These are phyloP conservation scores for Clitopilus hobsonii DNA, from an alignment of 768 basidiomycete species.

Conservation along the genomic window DNA sequence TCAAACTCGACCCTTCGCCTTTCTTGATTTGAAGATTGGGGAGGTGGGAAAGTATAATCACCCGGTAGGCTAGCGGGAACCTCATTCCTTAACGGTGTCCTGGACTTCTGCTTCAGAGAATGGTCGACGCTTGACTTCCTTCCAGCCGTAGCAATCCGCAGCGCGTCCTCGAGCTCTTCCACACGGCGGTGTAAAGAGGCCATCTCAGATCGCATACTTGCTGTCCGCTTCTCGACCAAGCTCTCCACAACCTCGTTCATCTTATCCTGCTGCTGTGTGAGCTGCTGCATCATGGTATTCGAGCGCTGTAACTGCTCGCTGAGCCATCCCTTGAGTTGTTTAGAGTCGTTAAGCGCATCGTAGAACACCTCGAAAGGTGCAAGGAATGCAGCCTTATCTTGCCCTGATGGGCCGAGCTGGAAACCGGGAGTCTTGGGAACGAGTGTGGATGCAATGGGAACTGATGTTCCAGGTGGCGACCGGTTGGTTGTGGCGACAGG, in stretches of 20 bases:
- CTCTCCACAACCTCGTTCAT: slow-evolving; percentile 54
- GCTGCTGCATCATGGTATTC: slow-evolving; percentile 44
- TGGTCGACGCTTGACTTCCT: slow-evolving; percentile 22
- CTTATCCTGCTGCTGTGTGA: slow-evolving; percentile 60
- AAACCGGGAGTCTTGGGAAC: slow-evolving; percentile 72
- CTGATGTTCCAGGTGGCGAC: slow-evolving; percentile 54
- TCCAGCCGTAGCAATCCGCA: slow-evolving; percentile 24
- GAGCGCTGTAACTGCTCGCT: slow-evolving; percentile 68
- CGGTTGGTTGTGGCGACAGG: slow-evolving; percentile 28
- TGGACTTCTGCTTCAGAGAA: slow-evolving; percentile 18
- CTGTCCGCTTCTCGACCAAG: slow-evolving; percentile 58
- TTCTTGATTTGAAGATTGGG: slow-evolving; percentile 18
- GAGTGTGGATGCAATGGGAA: slow-evolving; percentile 62
- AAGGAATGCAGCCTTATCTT: slow-evolving; percentile 73
- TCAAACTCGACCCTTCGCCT: slow-evolving; percentile 27
- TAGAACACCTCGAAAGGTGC: slow-evolving; percentile 83
- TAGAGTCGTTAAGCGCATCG: slow-evolving; percentile 77
- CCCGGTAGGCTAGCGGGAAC: slow-evolving; percentile 25
- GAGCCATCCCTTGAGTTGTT: slow-evolving; percentile 74
- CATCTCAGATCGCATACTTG: slow-evolving; percentile 59
- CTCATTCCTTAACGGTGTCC: slow-evolving; percentile 34
- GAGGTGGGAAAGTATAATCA: slow-evolving; percentile 44
- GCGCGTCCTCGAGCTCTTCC: slow-evolving; percentile 61
- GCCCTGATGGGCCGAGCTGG: slow-evolving; percentile 53
- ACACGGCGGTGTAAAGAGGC: slow-evolving; percentile 53